These are phyloP conservation scores for Asclepias syriaca DNA, from an alignment of 257 asterid genomes.

Conservation along the genomic window DNA sequence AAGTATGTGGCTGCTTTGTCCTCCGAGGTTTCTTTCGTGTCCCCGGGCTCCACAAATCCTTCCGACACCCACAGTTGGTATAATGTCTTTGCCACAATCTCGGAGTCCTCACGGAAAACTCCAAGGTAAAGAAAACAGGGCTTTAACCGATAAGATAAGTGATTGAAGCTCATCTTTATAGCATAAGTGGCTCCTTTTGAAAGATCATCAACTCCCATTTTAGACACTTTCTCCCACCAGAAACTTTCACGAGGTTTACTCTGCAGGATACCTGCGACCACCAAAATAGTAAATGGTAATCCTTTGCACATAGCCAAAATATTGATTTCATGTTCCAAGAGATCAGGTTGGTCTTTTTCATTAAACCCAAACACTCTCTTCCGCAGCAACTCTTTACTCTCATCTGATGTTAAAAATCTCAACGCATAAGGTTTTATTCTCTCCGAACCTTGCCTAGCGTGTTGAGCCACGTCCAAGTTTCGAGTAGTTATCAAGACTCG, in stretches of 20 bases:
- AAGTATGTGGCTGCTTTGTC: constrained; percentile 18
- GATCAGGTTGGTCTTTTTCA: constrained; percentile 14
- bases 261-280: constrained; percentile 42
- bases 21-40: not conserved
- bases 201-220: constrained; percentile 11
- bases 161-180: constrained; percentile 14
- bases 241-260: not conserved
- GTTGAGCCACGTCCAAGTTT: constrained; percentile 15
- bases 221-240: constrained; percentile 21
- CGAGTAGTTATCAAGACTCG: constrained; percentile 42
- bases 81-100: constrained; percentile 14
- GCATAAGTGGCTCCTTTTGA: not conserved
- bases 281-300: constrained; percentile 46
- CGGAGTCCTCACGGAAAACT: constrained; percentile 18
- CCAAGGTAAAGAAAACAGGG: constrained; percentile 26
- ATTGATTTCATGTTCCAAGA: constrained; percentile 10
- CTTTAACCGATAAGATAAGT: constrained; percentile 12
- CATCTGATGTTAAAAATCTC: constrained; percentile 16
- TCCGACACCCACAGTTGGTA: constrained; percentile 20
- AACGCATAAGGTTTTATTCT: constrained; percentile 17
- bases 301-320: constrained; percentile 25
- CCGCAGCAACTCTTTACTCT: too few species aligned
- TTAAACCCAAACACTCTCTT: constrained; percentile 26
- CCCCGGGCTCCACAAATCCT: constrained; percentile 15
- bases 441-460: constrained; percentile 6